These are phyloP conservation scores for Trypanosoma boissoni DNA, from an alignment of 208 protist species.

Conservation along the genomic window DNA sequence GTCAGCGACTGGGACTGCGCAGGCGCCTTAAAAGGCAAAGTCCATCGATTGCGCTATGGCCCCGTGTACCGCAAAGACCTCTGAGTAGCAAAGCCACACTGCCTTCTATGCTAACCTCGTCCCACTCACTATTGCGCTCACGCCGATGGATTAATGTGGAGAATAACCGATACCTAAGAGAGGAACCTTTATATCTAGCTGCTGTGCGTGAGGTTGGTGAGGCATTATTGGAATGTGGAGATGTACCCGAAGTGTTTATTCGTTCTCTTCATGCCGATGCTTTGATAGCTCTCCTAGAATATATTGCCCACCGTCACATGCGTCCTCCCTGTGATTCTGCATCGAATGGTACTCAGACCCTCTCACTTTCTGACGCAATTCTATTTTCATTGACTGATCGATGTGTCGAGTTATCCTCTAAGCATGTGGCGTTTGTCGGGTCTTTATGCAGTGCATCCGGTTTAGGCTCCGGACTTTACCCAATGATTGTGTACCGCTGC, in stretches of 20 bases:
- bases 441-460: constrained; percentile 17
- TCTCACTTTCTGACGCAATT: constrained; percentile 7
- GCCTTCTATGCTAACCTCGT: neutral
- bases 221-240: neutral
- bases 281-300: constrained; percentile 42
- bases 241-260: constrained; percentile 1
- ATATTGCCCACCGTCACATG: constrained; percentile 13
- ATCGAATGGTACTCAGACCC: neutral
- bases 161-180: constrained; percentile 16
- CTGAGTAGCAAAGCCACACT: neutral
- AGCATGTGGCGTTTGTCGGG: constrained; percentile 31
- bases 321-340: constrained; percentile 3
- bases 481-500: constrained; percentile 16
- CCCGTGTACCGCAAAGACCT: no score
- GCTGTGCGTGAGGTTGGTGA: constrained; percentile 14
- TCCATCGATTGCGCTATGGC: no score
- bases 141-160: constrained; percentile 23
- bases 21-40: no score
- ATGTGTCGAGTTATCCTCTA: constrained; percentile 29
- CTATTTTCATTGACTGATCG: constrained; percentile 12
- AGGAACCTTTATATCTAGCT: constrained; percentile 9
- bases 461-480: constrained; percentile 1
- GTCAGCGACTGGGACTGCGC: no score
- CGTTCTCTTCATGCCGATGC: constrained; percentile 35
- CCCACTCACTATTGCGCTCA: constrained; percentile 11